Evolutionary conservation across 139 green algal species (phyloP).

Genomic region (Picochlorum sp.): DNA sequence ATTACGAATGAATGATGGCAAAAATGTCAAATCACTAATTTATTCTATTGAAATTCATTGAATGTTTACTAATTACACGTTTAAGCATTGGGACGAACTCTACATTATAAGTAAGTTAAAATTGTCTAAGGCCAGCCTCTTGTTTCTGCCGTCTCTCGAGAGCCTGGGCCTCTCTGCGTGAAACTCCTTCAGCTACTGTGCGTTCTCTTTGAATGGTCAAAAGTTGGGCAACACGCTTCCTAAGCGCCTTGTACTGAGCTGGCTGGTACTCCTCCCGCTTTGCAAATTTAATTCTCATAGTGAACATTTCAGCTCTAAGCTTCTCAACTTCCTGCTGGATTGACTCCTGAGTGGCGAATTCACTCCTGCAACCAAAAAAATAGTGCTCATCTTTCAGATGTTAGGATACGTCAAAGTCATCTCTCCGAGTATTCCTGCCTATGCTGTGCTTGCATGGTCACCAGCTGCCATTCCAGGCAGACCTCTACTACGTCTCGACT

Average conservation of each 20-base stretch:
- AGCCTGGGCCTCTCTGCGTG: conserved; percentile 8
- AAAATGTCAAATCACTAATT: background rate
- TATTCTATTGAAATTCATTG: background rate
- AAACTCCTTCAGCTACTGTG: conserved; percentile 30
- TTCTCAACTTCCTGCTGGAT: conserved; percentile 30
- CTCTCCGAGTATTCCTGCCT: too few relatives aligned
- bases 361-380: background rate
- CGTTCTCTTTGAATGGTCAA: conserved; percentile 32
- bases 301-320: conserved; percentile 33
- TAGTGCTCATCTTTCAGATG: background rate
- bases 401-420: background rate
- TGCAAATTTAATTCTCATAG: conserved; percentile 39
- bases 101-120: conserved; percentile 5
- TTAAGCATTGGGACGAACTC: too few relatives aligned
- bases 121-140: conserved; percentile 20
- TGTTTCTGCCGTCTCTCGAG: conserved; percentile 12
- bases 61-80: background rate
- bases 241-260: conserved; percentile 2
- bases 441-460: too few relatives aligned
- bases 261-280: conserved; percentile 24
- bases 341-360: conserved; percentile 14
- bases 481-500: too few relatives aligned
- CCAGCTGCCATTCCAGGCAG: too few relatives aligned
- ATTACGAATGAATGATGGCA: background rate
- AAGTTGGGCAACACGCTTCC: conserved; percentile 26